Base-by-base conservation (phyloP, 208 protist genomes). In the Crithidia expoeki region DNA sequence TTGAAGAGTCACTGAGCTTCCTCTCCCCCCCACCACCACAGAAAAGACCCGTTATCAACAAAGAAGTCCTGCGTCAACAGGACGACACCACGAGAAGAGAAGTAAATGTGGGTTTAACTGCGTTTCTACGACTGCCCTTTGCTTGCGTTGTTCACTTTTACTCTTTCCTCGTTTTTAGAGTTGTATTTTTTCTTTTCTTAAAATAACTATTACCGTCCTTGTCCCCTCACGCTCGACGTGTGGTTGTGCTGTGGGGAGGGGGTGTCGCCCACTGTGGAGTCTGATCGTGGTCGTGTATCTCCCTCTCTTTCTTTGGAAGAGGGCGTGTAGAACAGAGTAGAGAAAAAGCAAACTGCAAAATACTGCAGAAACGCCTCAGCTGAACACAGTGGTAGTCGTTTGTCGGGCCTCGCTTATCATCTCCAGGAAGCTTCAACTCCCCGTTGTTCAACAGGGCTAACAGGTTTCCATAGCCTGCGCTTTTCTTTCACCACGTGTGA, bases 261-360 rank as follows among this genome's bases (percentile, higher is more conserved):
- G n/a, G 12, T 17, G 16, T 47, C 16, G 14, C n/a, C 16, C 16
- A 4, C 16, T n/a, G 9, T 47, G 16, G 28, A 30, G 3, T 38
- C 21, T 49, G 30, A 27, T 27, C 60, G 19, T 50, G 4, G 21
- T 23, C 44, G 60, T 40, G 4, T 32, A 21, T 57, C 28, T 16
- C 25, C n/a, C 30, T 36, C 12, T 57, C 21, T 38, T 30, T 57
- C 53, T 11, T 6, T 27, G 16, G 32, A 23, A 36, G 16, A 27
- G 36, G 44, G 33, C 1, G 2, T 66, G 28, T 27, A 66, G 42
- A 51, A 66, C 14, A 30, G 49, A 66, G 38, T 23, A 55, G 36
- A 66, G 10, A n/a, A 47, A 38, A 36, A 55, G 27, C 4, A 40
- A 74, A 66, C n/a, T 56, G 46, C 49, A 74, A 40, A 74, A 2